Evolutionary conservation across 1,139 yeast species (phyloP).

Genomic region (Candida sp.): DNA sequence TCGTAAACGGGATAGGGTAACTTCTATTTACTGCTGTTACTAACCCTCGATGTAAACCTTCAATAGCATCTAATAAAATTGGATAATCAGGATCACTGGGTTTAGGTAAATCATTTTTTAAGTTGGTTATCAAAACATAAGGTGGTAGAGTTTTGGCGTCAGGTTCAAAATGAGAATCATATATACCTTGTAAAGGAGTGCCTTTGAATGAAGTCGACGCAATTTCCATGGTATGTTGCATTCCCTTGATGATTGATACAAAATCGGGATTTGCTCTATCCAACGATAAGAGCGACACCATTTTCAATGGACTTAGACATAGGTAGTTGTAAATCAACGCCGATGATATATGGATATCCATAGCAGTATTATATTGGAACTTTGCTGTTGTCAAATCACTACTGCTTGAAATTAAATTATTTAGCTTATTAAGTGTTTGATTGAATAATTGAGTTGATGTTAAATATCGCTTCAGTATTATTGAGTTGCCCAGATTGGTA

Average conservation of each 20-base stretch:
- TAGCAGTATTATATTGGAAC: not conserved
- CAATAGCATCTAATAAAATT: not conserved
- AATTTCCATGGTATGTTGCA: not conserved
- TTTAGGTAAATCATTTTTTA: not conserved
- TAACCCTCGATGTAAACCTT: not conserved
- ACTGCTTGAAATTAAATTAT: too few species aligned
- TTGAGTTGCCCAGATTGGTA: not conserved
- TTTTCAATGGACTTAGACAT: not conserved
- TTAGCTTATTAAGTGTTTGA: not conserved
- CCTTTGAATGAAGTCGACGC: not conserved
- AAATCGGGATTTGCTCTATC: not conserved
- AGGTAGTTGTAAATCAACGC: not conserved
- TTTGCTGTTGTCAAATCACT: not conserved
- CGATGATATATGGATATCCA: not conserved
- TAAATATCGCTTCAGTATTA: not conserved
- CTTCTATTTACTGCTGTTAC: constrained; percentile 4
- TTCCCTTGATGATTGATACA: not conserved
- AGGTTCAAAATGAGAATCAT: not conserved
- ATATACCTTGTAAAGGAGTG: not conserved
- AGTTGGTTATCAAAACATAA: not conserved
- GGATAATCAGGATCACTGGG: not conserved
- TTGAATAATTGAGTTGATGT: not conserved
- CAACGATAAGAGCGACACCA: not conserved
- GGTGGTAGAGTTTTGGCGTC: not conserved
- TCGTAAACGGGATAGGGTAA: constrained; percentile 23